Percentiles rank a stretch among this genome's conserved stretches.
Conservation (phyloP, 352 stramenopile genomes). For the Aphanomyces invadans region DNA sequence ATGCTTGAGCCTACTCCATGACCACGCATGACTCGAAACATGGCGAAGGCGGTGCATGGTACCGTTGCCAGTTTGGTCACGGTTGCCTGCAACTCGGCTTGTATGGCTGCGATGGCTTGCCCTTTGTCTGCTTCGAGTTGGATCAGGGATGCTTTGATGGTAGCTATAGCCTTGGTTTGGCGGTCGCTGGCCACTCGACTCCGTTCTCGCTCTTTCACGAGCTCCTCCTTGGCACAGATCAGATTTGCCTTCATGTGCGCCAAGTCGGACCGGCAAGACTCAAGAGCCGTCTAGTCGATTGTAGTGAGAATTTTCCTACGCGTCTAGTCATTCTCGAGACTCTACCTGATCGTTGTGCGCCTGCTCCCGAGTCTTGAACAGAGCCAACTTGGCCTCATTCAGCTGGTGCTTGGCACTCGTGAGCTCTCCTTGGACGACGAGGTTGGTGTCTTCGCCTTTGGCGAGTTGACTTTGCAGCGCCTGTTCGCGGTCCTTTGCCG, state of each 20-base stretch:
- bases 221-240: slow-evolving; percentile 39
- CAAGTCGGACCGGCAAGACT: slow-evolving; percentile 43
- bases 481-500: slow-evolving; percentile 4
- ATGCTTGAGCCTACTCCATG: slow-evolving; percentile 3
- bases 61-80: neutral
- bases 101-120: slow-evolving; percentile 1
- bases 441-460: slow-evolving; percentile 1
- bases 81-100: neutral
- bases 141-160: slow-evolving; percentile 53
- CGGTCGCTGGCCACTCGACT: slow-evolving; percentile 43
- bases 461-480: neutral
- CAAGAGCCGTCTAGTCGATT: slow-evolving; percentile 36
- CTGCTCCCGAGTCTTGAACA: slow-evolving; percentile 40
- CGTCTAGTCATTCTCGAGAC: neutral
- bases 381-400: slow-evolving; percentile 13
- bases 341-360: slow-evolving; percentile 40
- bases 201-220: slow-evolving; percentile 48
- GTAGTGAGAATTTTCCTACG: neutral
- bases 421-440: slow-evolving; percentile 5
- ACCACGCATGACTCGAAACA: too few species aligned
- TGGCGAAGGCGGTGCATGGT: too few species aligned
- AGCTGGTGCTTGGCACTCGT: slow-evolving; percentile 15
- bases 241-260: slow-evolving; percentile 42
- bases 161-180: slow-evolving; percentile 44
- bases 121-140: slow-evolving; percentile 62